Percentiles rank a stretch among this genome's conserved stretches.
These are phyloP conservation scores for Elsinoe ampelina DNA, from an alignment of 2,329 filamentous ascomycete genomes.

Conservation along the genomic window DNA sequence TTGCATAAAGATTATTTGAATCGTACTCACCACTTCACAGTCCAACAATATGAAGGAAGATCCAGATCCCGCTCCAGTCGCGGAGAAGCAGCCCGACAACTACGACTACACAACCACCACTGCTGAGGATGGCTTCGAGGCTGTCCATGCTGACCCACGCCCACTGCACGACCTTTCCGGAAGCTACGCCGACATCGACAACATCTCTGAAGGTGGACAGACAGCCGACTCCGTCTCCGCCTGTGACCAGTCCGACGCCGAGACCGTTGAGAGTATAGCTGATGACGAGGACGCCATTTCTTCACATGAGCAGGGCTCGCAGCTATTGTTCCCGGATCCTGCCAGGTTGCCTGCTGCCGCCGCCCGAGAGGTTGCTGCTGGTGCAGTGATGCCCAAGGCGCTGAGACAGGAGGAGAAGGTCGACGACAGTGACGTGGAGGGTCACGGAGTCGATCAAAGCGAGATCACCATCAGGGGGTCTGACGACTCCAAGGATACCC, in stretches of 20 bases:
- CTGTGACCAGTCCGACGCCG: slow-evolving; percentile 10
- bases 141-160: not conserved
- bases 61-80: not conserved
- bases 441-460: not conserved
- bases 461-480: not conserved
- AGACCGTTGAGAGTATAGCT: not conserved
- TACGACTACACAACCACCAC: slow-evolving; percentile 4
- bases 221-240: slow-evolving; percentile 4
- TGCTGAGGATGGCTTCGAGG: slow-evolving; percentile 10
- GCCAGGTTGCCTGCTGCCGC: not conserved
- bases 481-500: not conserved
- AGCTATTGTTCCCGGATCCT: not conserved
- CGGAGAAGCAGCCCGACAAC: not conserved
- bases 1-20: not conserved
- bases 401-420: not conserved
- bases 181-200: slow-evolving; percentile 5
- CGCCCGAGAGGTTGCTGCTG: not conserved
- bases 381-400: not conserved
- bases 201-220: slow-evolving; percentile 4
- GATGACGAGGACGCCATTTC: not conserved
- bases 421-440: not conserved
- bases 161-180: not conserved
- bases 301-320: not conserved
- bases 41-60: not conserved
- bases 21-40: not conserved